phyloP scores from a whole-genome alignment of 805 yeast genomes.

The Lipomyces sp. region DNA sequence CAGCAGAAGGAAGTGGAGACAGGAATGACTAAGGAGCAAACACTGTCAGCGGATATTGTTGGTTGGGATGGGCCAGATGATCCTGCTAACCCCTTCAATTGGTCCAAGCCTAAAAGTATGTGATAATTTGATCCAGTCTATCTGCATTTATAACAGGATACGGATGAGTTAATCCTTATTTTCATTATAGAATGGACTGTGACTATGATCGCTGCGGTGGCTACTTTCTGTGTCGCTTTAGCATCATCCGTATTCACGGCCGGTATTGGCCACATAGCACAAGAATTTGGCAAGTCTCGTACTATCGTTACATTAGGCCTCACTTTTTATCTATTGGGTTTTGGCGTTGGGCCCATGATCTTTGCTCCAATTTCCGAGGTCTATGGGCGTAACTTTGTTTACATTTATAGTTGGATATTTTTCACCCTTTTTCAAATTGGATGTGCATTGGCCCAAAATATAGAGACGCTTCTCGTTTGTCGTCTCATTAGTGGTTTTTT shows the following conservation, averaged over 20 bases:
- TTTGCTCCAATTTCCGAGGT: conserved; percentile 54
- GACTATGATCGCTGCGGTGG: conserved; percentile 49
- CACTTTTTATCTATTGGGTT: conserved; percentile 80
- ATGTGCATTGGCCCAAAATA: conserved; percentile 48
- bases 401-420: conserved; percentile 46
- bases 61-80: conserved; percentile 68
- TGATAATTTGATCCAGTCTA: no score
- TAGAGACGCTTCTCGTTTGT: conserved; percentile 48
- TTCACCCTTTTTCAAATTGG: conserved; percentile 48
- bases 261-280: conserved; percentile 51
- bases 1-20: conserved; percentile 3
- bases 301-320: conserved; percentile 71
- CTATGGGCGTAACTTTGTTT: conserved; percentile 49
- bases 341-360: conserved; percentile 68
- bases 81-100: conserved; percentile 62
- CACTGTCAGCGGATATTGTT: conserved; percentile 55
- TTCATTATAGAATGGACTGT: conserved; percentile 44
- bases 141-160: no score
- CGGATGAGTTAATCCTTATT: no score
- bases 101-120: conserved; percentile 40
- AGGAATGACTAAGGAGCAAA: not conserved
- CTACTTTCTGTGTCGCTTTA: conserved; percentile 58
- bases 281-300: conserved; percentile 53
- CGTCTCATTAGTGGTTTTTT: conserved; percentile 58
- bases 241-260: conserved; percentile 62